Evolutionary conservation across 768 basidiomycete species (phyloP).

Genomic region (Tricholoma sp.): DNA sequence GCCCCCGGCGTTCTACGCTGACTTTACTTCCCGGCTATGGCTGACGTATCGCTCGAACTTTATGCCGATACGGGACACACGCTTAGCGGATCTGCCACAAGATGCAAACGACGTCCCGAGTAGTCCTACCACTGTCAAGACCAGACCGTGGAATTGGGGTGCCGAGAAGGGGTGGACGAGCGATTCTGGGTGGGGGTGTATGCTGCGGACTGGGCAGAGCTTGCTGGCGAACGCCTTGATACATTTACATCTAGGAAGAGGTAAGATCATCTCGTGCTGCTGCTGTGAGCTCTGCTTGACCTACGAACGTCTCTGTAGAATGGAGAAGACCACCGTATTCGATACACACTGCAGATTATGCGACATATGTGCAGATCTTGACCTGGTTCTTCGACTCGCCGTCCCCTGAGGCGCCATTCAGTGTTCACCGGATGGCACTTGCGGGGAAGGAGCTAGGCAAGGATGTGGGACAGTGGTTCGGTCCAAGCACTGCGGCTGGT

Average conservation of each 20-base stretch:
- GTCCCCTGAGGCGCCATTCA: conserved; percentile 79
- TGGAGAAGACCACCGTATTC: conserved; percentile 76
- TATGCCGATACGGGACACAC: conserved; percentile 67
- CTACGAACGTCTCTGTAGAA: conserved; percentile 38
- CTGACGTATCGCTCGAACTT: conserved; percentile 91
- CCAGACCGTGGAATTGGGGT: conserved; percentile 61
- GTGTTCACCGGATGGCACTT: conserved; percentile 93
- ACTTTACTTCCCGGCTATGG: conserved; percentile 88
- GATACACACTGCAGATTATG: conserved; percentile 60
- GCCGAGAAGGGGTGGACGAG: conserved; percentile 79
- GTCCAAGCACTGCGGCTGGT: conserved; percentile 95
- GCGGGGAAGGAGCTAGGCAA: conserved; percentile 94
- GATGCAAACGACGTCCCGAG: conserved; percentile 17
- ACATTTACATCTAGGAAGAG: conserved; percentile 58
- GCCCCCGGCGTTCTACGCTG: conserved; percentile 81
- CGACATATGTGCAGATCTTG: conserved; percentile 85
- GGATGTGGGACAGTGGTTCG: conserved; percentile 97
- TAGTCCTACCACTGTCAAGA: conserved; percentile 34
- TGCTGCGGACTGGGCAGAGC: conserved; percentile 85
- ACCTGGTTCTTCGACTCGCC: conserved; percentile 97
- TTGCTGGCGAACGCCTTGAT: conserved; percentile 78
- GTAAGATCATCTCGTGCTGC: conserved; percentile 6
- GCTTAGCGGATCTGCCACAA: conserved; percentile 28
- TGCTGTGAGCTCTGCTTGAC: neutral
- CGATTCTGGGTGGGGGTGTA: conserved; percentile 90